Base-by-base conservation (phyloP, 225 moss, liverwort and hornwort genomes). In the Thuidium tamariscinum region DNA sequence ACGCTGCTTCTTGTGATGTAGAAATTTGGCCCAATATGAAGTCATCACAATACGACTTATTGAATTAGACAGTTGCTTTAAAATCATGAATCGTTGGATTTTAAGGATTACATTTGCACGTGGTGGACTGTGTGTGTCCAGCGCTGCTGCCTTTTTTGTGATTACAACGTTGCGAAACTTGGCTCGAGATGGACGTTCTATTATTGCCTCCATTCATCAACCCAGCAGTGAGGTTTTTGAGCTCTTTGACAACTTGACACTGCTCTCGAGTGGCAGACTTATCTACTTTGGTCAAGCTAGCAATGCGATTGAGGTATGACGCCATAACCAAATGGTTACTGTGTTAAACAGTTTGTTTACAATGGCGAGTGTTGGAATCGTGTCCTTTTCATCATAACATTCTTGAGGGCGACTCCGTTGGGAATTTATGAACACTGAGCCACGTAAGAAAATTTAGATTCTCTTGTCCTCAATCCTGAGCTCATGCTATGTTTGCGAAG, bases 171-270 rank as follows among this genome's bases (percentile, higher is more conserved):
- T 93, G 88, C 87, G 91, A 48, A 93, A 91, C 78, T 81, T 93
- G 74, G 91, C 93, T 67, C 85, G 93, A 68, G 91, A 93, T 79
- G 93, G 93, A 48, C 91, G 91, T 42, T 90, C 90, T 42, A 93
- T 93, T 3, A 84, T 93, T 61, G 93, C 93, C 36, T 93, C 93
- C 32, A 91, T 93, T 82, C 93, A 93, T 82, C 93, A 93, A 65
- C 93, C 93, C 30, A 93, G 93, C 80, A 93, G 93, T 79, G 93
- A 93, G 60, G 93, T 93, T 75, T 93, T 93, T 54, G 91, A 93
- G 86, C 90, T 91, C 30, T 93, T 93, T 79, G 93, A 93, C 84
- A 69, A 77, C 69, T 79, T 93, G 62, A 86, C 91, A 19, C 91
- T 93, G 51, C 93, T 93, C 82, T 87, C 91, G 21, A 84, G 90